A percentile compares a stretch with the other conserved stretches of the same genome.
phyloP scores from a whole-genome alignment of 805 yeast genomes.

The Clavispora fructus region DNA sequence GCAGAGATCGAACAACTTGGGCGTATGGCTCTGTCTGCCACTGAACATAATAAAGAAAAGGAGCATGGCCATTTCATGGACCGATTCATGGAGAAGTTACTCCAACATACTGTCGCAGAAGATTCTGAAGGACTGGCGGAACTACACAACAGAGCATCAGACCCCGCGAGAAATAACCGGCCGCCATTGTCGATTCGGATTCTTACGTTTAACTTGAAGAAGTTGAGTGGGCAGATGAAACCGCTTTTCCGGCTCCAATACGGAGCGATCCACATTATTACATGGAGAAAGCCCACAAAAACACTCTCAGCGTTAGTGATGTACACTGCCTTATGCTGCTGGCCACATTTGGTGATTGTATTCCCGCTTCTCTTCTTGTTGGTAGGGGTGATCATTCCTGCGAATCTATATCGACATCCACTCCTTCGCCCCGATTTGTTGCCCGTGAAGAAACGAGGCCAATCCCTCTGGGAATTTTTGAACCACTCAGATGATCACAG shows the following conservation, averaged over 20 bases:
- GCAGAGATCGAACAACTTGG: conserved; percentile 23
- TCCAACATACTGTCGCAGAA: conserved; percentile 47
- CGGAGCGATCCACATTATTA: conserved; percentile 50
- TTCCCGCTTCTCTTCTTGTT: conserved; percentile 57
- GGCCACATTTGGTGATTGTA: conserved; percentile 64
- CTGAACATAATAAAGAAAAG: conserved; percentile 16
- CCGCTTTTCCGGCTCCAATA: conserved; percentile 57
- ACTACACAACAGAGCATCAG: conserved; percentile 37
- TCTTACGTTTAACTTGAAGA: conserved; percentile 53
- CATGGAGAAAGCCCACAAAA: conserved; percentile 73
- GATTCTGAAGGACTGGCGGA: conserved; percentile 44
- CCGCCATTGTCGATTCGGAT: conserved; percentile 56
- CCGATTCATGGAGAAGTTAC: conserved; percentile 47
- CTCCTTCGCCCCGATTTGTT: conserved; percentile 40
- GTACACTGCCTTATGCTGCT: conserved; percentile 62
- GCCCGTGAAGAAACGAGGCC: conserved; percentile 47
- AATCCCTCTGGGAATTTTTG: conserved; percentile 43
- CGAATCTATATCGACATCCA: conserved; percentile 67
- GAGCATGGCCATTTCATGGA: conserved; percentile 50
- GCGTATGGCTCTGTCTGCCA: conserved; percentile 26
- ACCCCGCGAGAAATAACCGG: conserved; percentile 38
- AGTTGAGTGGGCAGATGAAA: conserved; percentile 52
- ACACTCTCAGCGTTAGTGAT: conserved; percentile 57
- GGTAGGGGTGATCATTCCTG: conserved; percentile 62
- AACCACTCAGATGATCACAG: conserved; percentile 26